Percentiles rank a stretch among this genome's conserved stretches.
Evolutionary conservation across 345 rosid species (phyloP).

Genomic region (Eucalyptus cladocalyx): DNA sequence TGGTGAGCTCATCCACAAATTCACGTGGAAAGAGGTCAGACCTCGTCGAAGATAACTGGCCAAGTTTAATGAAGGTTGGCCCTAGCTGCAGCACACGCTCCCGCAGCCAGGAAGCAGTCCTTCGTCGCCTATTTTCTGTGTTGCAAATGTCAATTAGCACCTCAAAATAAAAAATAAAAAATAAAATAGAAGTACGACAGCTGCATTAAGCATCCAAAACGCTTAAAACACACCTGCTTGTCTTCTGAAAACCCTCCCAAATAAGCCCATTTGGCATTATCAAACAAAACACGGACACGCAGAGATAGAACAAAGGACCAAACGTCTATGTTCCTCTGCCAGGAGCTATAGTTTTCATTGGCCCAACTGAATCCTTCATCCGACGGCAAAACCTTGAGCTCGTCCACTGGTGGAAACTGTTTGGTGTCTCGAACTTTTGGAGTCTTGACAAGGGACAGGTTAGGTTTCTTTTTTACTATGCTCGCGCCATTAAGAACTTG

Average conservation of each 20-base stretch:
- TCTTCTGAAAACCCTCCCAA: constrained; percentile 66
- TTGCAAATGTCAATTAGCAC: background rate
- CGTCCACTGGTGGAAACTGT: constrained; percentile 58
- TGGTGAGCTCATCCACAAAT: constrained; percentile 93
- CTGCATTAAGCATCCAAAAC: background rate
- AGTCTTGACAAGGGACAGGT: constrained; percentile 22
- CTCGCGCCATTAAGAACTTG: constrained; percentile 46
- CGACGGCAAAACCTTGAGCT: constrained; percentile 57
- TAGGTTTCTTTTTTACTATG: constrained; percentile 30
- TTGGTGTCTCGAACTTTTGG: constrained; percentile 13
- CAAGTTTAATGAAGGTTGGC: constrained; percentile 93
- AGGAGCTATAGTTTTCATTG: constrained; percentile 62
- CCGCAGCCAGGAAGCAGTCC: constrained; percentile 86
- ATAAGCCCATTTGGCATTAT: constrained; percentile 88
- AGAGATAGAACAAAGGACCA: constrained; percentile 82
- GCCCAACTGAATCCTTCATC: constrained; percentile 99
- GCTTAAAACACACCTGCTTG: constrained; percentile 41
- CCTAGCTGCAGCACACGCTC: constrained; percentile 89
- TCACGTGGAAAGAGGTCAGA: constrained; percentile 89
- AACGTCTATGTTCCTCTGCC: constrained; percentile 73
- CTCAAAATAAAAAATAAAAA: background rate
- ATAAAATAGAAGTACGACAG: no score
- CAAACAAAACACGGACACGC: constrained; percentile 62
- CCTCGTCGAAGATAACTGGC: constrained; percentile 89
- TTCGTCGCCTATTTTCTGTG: constrained; percentile 61